Evolutionary conservation across 2,329 filamentous ascomycete species (phyloP), one percentile per base, ranked within the genome.

Genomic region (Raffaelea arxii): DNA sequence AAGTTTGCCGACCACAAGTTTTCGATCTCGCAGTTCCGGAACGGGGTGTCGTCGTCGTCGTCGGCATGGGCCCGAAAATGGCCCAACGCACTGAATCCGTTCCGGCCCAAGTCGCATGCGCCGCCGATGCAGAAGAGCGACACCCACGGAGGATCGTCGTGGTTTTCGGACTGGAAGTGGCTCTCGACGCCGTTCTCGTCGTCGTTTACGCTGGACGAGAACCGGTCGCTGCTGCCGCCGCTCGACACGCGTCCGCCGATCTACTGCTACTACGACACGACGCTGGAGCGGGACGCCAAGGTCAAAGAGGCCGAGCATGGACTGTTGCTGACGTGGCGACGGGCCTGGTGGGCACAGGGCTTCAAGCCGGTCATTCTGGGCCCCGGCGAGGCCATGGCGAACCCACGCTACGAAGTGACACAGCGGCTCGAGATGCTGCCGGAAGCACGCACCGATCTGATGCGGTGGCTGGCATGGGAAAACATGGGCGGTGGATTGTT

Each of bases 281-380:
- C 77, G 4, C 62, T 71, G 18, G 66, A 74, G 50, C 82, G 82
- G 62, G 75, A 84, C 25, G 71, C 75, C 42, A 75, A 75, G 18
- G 74, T 77, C 43, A 77, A 77, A 55, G 77, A 84, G 49, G 85
- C 86, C 4, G 86, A 96, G 61, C 83, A 83, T 58, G 77, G 82
- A 49, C 67, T 97, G 49, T 72, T 97, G 42, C 69, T 94, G 48
- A 84, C 86, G 45, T 97, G 92, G 92, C 78, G 90, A 50, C 78
- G 88, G 40, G 90, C 91, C 3, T 97, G 91, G 89, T 97, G 88
- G 86, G 88, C 90, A 0, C 81, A 94, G 57, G 92, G 91, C 11
- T 96, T 97, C 66, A 80, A 75, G 51, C 91, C 92, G 0, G 73
- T 92, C 7, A 84, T 97, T 36, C 66, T 97, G 47, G 82, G 85